Evolutionary conservation across 768 basidiomycete species (phyloP), one percentile per base, ranked within the genome.

Genomic region (Tylopilus sp.): DNA sequence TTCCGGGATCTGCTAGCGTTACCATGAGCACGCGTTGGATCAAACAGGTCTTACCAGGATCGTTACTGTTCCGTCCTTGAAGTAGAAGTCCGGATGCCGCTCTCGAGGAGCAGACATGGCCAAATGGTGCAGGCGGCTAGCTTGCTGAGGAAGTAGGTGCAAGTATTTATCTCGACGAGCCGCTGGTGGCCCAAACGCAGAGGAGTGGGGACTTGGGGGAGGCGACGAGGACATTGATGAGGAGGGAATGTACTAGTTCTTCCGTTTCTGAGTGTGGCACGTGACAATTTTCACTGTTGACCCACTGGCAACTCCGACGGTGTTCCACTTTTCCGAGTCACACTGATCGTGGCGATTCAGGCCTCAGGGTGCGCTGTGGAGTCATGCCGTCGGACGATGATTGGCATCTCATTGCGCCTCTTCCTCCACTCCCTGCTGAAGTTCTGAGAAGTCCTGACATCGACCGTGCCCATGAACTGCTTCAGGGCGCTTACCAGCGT

Each of bases 371-470:
- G 38, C 11, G 11, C 22, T 4, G 34, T 36, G 19, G 9, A 22
- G 37, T 41, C 17, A 41, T 38, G 19, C 37, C 37, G 22, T 19
- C 21, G 13, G 37, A 37, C 21, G 36, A 37, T 37, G 36, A 37
- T 12, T 38, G 37, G 21, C 40, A 41, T 25, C 40, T 24, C 5
- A 14, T 8, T 25, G 22, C 5, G 9, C 4, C 24, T 24, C 22
- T 41, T 41, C 40, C 40, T 41, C 40, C 24, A 25, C 58, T 62
- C 21, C 64, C 50, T n/a, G 50, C 3, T 16, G 11, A 36, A 17
- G 44, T 26, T 10, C 14, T 50, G 26, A 50, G 59, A 47, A 53
- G 54, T 28, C 33, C 60, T 3, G 34, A 65, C n/a, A 31, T 57
- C 29, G 28, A 17, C 9, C 38, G 21, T 8, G 34, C n/a, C 17